These are phyloP conservation scores for Jamesozyma piceae DNA, from an alignment of 805 yeast genomes.

Conservation along the genomic window DNA sequence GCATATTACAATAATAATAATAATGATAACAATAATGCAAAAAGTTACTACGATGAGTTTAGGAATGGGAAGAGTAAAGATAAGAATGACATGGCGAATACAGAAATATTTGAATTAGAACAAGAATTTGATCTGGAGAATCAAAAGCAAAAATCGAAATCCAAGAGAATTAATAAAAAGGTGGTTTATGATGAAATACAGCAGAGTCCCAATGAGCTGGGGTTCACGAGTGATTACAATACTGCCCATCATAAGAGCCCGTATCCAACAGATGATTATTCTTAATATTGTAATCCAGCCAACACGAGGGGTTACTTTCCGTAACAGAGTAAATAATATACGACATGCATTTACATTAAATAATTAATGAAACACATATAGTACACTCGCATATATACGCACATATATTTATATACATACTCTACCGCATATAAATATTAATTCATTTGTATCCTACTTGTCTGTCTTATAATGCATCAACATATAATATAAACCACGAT, in stretches of 20 bases:
- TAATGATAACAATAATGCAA: background rate
- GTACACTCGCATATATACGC: background rate
- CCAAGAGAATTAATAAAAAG: slow-evolving; percentile 1
- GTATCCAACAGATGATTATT: background rate
- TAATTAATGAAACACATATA: background rate
- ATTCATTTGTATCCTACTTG: no score
- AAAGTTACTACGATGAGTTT: slow-evolving; percentile 2
- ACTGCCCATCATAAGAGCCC: background rate
- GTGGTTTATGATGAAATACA: background rate
- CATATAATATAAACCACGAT: no score
- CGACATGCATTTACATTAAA: no score
- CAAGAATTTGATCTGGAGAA: slow-evolving; percentile 28
- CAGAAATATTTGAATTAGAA: slow-evolving; percentile 24
- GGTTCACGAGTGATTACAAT: background rate
- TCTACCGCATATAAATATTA: background rate
- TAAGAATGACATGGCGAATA: background rate
- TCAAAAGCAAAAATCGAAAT: slow-evolving; percentile 13
- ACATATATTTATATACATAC: background rate
- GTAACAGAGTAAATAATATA: no score
- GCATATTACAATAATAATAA: slow-evolving; percentile 8
- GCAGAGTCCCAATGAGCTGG: background rate
- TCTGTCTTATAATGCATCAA: no score
- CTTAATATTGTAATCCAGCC: background rate
- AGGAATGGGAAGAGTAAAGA: background rate
- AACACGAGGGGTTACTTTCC: slow-evolving; percentile 1